Conservation (phyloP, 129 eudicot species). For the Glebionis coronaria region DNA sequence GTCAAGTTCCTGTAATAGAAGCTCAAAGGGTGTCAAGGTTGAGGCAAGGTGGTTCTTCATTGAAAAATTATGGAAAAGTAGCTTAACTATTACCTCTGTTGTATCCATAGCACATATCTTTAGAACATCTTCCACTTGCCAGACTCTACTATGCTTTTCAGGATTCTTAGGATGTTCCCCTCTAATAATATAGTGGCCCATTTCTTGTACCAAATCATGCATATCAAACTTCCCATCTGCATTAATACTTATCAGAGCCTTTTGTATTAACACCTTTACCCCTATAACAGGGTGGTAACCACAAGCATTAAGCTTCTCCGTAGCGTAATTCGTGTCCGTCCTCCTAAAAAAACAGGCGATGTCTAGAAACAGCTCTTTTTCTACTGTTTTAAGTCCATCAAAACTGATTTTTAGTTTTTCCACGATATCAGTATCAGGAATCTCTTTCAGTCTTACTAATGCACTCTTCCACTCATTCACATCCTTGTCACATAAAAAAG, state of each 20-base stretch:
- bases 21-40: background rate
- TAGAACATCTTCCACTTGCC: slow-evolving; percentile 11
- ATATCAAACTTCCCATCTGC: slow-evolving; percentile 6
- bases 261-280: slow-evolving; percentile 15
- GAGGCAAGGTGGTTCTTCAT: too few relatives aligned
- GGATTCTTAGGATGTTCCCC: slow-evolving; percentile 14
- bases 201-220: slow-evolving; percentile 29
- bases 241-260: slow-evolving; percentile 17
- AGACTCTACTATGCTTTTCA: slow-evolving; percentile 17
- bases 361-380: slow-evolving; percentile 25
- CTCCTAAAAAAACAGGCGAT: slow-evolving; percentile 23
- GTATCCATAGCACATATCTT: too few relatives aligned
- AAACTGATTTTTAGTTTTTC: slow-evolving; percentile 20
- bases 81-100: slow-evolving; percentile 2
- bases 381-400: slow-evolving; percentile 11
- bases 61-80: too few relatives aligned
- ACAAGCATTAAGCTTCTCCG: slow-evolving; percentile 20
- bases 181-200: slow-evolving; percentile 29
- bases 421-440: too few relatives aligned
- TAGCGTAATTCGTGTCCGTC: background rate
- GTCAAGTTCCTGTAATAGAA: slow-evolving; percentile 9
- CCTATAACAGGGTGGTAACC: background rate
- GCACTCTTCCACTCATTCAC: too few relatives aligned
- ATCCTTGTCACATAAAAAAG: too few relatives aligned
- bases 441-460: too few relatives aligned